Evolutionary conservation across 2,329 filamentous ascomycete genomes (phyloP).

Genomic region (Calonectria montana): DNA sequence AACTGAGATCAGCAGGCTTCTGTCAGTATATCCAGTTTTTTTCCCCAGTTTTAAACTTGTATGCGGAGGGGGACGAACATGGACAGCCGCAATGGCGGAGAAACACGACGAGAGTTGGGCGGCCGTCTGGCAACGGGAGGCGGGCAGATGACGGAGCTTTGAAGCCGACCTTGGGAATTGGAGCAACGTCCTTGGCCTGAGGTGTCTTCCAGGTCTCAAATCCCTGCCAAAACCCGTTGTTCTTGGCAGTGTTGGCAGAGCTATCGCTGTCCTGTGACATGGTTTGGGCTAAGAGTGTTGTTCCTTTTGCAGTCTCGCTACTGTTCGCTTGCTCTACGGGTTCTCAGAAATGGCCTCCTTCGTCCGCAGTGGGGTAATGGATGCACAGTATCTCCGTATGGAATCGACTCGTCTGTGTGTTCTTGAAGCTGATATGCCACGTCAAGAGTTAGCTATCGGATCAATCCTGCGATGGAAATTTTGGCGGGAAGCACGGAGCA

Average conservation of each 20-base stretch:
- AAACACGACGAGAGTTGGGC: conserved; percentile 73
- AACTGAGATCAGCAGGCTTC: conserved; percentile 55
- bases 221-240: conserved; percentile 49
- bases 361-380: neutral
- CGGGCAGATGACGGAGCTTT: conserved; percentile 66
- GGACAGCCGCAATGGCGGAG: conserved; percentile 80
- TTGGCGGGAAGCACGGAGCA: neutral
- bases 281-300: neutral
- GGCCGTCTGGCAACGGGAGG: conserved; percentile 63
- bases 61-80: conserved; percentile 59
- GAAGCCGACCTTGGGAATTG: conserved; percentile 63
- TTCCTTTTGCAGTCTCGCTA: neutral
- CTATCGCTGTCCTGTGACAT: conserved; percentile 31
- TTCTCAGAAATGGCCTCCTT: neutral
- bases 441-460: neutral
- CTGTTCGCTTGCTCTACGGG: neutral
- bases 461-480: neutral
- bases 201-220: conserved; percentile 56
- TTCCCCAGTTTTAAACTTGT: too few species aligned
- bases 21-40: neutral
- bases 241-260: conserved; percentile 8
- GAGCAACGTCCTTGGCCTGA: conserved; percentile 54
- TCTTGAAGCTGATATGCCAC: neutral
- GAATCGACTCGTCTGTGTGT: neutral
- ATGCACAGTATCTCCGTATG: neutral